These are phyloP conservation scores for Syzygium aqueum DNA, from an alignment of 345 rosid genomes.

Conservation along the genomic window DNA sequence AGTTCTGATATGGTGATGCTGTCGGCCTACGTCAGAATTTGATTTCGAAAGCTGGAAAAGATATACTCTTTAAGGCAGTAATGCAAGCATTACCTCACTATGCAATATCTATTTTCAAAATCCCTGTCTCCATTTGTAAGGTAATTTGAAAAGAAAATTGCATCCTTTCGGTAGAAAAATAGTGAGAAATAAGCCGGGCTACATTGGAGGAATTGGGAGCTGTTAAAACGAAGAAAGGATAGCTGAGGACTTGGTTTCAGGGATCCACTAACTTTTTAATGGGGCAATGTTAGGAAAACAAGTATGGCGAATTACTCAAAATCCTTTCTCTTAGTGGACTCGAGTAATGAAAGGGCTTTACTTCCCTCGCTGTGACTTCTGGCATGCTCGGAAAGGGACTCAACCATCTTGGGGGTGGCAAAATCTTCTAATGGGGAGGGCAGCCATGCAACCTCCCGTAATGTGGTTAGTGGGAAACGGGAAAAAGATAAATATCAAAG, in stretches of 20 bases:
- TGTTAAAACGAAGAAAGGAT: neutral
- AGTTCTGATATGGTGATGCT: no score
- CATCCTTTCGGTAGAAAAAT: neutral
- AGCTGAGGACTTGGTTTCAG: neutral
- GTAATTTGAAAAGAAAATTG: neutral
- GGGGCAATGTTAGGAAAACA: neutral
- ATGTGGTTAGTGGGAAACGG: rapidly evolving
- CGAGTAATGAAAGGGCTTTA: neutral
- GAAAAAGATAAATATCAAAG: neutral
- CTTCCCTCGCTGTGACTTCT: neutral
- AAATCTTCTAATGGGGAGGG: neutral
- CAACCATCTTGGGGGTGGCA: neutral
- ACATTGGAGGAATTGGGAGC: neutral
- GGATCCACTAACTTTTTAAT: neutral
- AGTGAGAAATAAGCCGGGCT: neutral
- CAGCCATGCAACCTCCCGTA: neutral
- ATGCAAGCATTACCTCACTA: no score
- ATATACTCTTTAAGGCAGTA: neutral
- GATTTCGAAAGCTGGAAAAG: neutral
- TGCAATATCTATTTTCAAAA: no score
- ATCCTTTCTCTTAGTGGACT: neutral
- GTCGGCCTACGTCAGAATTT: no score
- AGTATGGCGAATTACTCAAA: neutral
- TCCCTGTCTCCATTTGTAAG: neutral
- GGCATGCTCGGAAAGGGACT: neutral